Evolutionary conservation across 192 early-diverging fungal species (phyloP), one percentile per base, ranked within the genome.

Genomic region (Coemansia sp.): DNA sequence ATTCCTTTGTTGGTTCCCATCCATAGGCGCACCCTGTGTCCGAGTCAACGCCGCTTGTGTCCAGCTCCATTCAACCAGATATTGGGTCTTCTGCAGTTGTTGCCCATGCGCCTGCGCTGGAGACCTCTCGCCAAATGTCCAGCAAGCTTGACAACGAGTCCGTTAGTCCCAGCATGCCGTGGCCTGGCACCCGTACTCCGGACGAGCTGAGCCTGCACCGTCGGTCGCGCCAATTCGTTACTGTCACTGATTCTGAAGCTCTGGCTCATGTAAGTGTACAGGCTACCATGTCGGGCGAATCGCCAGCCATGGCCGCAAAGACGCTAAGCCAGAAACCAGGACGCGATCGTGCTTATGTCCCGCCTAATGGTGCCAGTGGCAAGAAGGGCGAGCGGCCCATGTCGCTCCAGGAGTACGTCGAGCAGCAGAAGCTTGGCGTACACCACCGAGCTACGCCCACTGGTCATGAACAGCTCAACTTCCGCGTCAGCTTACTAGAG

Each of bases 401-500:
- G 42, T 74, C 80, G 61, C 55, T 83, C 55, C 80, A 75, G 12
- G 69, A 75, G 34, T 83, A 83, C 27, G 73, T 83, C 14, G 66
- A 77, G 63, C 80, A 75, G 64, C 72, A 83, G 21, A 72, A 66
- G 50, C 27, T 19, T 11, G 11, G 55, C 7, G 41, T 69, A 2
- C 46, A 34, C 38, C 50, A 57, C 34, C 57, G 62, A 25, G 19
- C 75, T 10, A 55, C 66, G 4, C 58, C 62, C 3, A 38, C 53
- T 4, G 80, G 75, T 42, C 68, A 62, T 45, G 75, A 77, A 44
- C 80, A 83, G 72, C 80, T 74, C 38, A 71, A 72, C 53, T 83
- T 83, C 72, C 80, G 80, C 27, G 80, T 83, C 67, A 77, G 80
- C 39, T 44, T 83, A 23, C 72, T 83, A 1, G 75, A 72, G 19